Base-by-base conservation (phyloP, 2,329 filamentous ascomycete genomes). In the Cercospora beticola region DNA sequence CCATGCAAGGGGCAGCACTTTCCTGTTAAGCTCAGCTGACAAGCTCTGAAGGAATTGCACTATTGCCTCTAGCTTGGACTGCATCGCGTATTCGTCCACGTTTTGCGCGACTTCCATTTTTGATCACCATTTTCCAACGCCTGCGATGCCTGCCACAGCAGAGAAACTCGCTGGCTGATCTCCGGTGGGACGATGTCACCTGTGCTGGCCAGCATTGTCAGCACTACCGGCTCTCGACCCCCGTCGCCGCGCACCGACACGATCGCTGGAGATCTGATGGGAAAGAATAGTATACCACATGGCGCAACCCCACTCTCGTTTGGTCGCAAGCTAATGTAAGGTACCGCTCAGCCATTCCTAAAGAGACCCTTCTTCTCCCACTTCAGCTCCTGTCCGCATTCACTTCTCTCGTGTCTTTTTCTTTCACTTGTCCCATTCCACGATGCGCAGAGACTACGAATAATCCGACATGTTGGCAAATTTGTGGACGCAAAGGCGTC, bases 41-140 rank as follows among this genome's bases (percentile, higher is more conserved):
- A 64, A 64, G 62, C 46, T 64, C 62, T 31, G 18, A 12, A 64
- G 62, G 28, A 31, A 36, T 33, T 56, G 62, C 62, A 64, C 62
- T 64, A 56, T 56, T 56, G 49, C 23, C 49, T 56, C 23, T 16
- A 56, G 49, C 23, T 28, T 26, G 21, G 23, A 26, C 49, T 26
- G 26, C 14, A 26, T 56, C 49, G 49, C 49, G 49, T 28, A 56
- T 56, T 56, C 23, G 49, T 56, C 23, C 49, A 28, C 49, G 49
- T 56, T 56, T 23, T 56, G 49, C 49, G 23, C 26, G 49, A n/a
- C 49, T 23, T 8, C 23, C 21, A 23, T 28, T 26, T 54, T 54
- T 54, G 49, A 14, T 56, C 21, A 23, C 26, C 26, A 56, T 14
- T 3, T 3, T 56, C 23, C 49, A 26, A 56, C 10, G 49, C 14